phyloP scores from a whole-genome alignment of 116 monocot species.

The Trichopus zeylanicus region DNA sequence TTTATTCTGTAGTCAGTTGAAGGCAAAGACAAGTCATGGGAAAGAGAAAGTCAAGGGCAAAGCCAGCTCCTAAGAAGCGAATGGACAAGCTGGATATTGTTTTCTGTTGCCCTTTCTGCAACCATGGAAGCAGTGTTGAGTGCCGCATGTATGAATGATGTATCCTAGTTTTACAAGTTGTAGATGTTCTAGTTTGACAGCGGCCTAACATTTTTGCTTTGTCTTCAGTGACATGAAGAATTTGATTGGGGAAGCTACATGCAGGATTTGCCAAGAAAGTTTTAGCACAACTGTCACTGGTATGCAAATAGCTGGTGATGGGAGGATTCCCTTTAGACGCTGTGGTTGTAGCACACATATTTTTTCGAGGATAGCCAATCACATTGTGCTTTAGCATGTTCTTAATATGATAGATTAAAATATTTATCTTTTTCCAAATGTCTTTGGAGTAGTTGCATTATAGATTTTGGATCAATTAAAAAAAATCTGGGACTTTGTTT shows the following conservation, averaged over 20 bases:
- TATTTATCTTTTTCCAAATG: too few species aligned
- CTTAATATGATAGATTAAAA: too few species aligned
- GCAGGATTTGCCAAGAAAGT: conserved; percentile 83
- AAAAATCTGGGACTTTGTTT: too few species aligned
- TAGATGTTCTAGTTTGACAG: not conserved
- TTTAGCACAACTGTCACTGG: conserved; percentile 85
- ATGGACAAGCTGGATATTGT: conserved; percentile 91
- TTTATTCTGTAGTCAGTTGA: not conserved
- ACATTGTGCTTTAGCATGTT: too few species aligned
- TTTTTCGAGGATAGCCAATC: too few species aligned
- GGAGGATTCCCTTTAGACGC: not conserved
- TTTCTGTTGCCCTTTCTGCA: conserved; percentile 94
- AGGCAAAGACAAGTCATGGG: conserved; percentile 32
- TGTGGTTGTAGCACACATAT: too few species aligned
- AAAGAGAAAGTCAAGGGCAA: conserved; percentile 76
- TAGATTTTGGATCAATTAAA: too few species aligned
- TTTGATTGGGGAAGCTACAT: conserved; percentile 78
- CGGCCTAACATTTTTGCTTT: not conserved
- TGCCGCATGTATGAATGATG: conserved; percentile 55
- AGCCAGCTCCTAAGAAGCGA: conserved; percentile 81
- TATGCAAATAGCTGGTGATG: conserved; percentile 11
- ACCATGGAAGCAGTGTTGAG: conserved; percentile 92
- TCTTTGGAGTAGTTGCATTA: too few species aligned
- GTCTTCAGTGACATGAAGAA: conserved; percentile 81
- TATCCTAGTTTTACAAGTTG: not conserved